Conservation (phyloP, 108 stramenopile species). For the Epithemia pelagica region DNA sequence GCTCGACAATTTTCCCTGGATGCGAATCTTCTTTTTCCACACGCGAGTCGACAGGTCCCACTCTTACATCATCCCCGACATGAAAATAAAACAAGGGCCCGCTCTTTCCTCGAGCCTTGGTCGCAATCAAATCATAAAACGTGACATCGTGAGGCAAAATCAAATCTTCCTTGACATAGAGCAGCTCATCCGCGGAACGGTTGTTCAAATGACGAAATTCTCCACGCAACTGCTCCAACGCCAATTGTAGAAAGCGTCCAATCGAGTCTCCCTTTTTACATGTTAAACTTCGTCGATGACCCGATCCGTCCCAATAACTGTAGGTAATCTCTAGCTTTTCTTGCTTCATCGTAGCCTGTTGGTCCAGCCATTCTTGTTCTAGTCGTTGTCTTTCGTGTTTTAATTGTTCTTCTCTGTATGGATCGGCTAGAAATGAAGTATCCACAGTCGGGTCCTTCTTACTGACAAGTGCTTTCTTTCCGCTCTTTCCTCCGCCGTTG, state of each 20-base stretch:
- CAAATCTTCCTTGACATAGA: slow-evolving; percentile 99
- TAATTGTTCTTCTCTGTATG: slow-evolving; percentile 63
- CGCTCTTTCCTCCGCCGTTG: neutral
- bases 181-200: slow-evolving; percentile 71
- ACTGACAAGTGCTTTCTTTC: slow-evolving; percentile 10
- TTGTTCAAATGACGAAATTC: slow-evolving; percentile 54
- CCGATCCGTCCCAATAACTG: slow-evolving; percentile 96
- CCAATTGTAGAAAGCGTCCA: slow-evolving; percentile 83
- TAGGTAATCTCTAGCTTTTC: slow-evolving; percentile 89
- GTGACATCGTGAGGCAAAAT: slow-evolving; percentile 93
- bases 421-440: slow-evolving; percentile 90
- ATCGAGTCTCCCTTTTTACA: slow-evolving; percentile 87
- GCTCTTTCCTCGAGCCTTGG: slow-evolving; percentile 92
- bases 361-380: slow-evolving; percentile 75
- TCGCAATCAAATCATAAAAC: slow-evolving; percentile 95
- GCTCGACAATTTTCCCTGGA: slow-evolving; percentile 94
- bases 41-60: slow-evolving; percentile 75
- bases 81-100: slow-evolving; percentile 97
- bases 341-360: slow-evolving; percentile 71
- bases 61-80: slow-evolving; percentile 92
- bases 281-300: slow-evolving; percentile 75
- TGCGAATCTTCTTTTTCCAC: slow-evolving; percentile 96
- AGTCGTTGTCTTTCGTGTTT: slow-evolving; percentile 51
- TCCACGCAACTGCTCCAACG: slow-evolving; percentile 28
- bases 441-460: slow-evolving; percentile 91